Evolutionary conservation across 371 early-diverging fungal genomes (phyloP).

Genomic region (Rhizopus stolonifer): DNA sequence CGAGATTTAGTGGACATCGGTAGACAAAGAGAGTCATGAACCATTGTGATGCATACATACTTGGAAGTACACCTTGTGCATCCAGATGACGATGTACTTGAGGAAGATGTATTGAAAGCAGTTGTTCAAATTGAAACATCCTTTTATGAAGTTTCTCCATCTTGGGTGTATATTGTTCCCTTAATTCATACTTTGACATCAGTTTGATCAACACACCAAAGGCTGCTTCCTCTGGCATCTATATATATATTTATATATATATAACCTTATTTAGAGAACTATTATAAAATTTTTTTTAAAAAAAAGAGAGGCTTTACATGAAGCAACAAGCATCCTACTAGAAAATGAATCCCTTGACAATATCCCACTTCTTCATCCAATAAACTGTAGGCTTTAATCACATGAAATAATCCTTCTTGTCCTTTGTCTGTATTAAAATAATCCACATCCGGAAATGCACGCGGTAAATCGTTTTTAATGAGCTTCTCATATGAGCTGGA

Average conservation of each 20-base stretch:
- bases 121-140: conserved; percentile 81
- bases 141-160: conserved; percentile 83
- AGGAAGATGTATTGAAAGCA: conserved; percentile 68
- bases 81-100: conserved; percentile 73
- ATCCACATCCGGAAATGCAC: conserved; percentile 84
- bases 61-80: conserved; percentile 66
- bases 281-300: no score
- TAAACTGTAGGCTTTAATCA: conserved; percentile 88
- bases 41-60: conserved; percentile 84
- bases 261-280: no score
- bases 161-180: conserved; percentile 73
- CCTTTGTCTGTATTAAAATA: conserved; percentile 80
- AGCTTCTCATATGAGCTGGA: conserved; percentile 81
- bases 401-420: conserved; percentile 77
- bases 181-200: conserved; percentile 73
- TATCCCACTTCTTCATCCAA: conserved; percentile 94
- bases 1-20: conserved; percentile 78
- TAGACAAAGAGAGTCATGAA: conserved; percentile 87
- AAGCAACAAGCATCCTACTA: conserved; percentile 84
- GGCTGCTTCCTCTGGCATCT: conserved; percentile 86
- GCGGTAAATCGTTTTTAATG: conserved; percentile 82
- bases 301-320: conserved; percentile 54
- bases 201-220: conserved; percentile 79
- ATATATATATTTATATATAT: conserved; percentile 10
- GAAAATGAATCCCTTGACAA: conserved; percentile 92